Evolutionary conservation across 2,329 filamentous ascomycete species (phyloP).

Genomic region (Pyricularia pennisetigena): DNA sequence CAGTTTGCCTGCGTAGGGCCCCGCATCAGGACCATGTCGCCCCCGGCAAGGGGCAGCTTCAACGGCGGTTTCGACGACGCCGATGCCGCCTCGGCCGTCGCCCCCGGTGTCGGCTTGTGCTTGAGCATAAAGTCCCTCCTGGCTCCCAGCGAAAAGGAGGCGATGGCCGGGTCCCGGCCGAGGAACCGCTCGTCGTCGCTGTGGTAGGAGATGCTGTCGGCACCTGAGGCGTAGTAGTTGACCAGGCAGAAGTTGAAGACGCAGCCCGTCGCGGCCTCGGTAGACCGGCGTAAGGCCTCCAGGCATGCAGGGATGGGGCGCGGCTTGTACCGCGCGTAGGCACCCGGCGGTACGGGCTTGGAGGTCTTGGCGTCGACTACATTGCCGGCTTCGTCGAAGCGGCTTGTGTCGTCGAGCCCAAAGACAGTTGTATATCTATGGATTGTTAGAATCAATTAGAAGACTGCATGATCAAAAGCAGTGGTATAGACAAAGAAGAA

Average conservation of each 20-base stretch:
- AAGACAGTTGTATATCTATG: conserved; percentile 43
- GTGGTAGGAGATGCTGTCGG: conserved; percentile 71
- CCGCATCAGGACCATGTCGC: conserved; percentile 74
- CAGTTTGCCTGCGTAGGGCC: conserved; percentile 66
- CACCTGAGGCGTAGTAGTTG: conserved; percentile 72
- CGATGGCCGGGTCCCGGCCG: conserved; percentile 59
- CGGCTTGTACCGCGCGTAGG: conserved; percentile 45
- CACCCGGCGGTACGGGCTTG: conserved; percentile 36
- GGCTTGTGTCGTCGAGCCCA: conserved; percentile 51
- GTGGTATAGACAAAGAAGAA: no score
- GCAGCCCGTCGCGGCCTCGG: conserved; percentile 57
- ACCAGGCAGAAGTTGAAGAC: conserved; percentile 72
- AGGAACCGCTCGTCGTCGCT: conserved; percentile 74
- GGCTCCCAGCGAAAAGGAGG: conserved; percentile 64
- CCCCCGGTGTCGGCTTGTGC: conserved; percentile 41
- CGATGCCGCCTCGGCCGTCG: no score
- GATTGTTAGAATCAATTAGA: neutral
- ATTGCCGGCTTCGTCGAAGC: conserved; percentile 37
- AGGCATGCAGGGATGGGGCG: conserved; percentile 64
- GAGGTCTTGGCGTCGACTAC: conserved; percentile 33
- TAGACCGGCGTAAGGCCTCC: conserved; percentile 44
- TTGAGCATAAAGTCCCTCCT: conserved; percentile 70
- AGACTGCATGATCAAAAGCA: neutral
- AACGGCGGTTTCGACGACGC: conserved; percentile 27
- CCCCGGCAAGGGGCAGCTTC: conserved; percentile 47